Evolutionary conservation across 2,329 filamentous ascomycete species (phyloP).

Genomic region (Fusarium vanettenii): DNA sequence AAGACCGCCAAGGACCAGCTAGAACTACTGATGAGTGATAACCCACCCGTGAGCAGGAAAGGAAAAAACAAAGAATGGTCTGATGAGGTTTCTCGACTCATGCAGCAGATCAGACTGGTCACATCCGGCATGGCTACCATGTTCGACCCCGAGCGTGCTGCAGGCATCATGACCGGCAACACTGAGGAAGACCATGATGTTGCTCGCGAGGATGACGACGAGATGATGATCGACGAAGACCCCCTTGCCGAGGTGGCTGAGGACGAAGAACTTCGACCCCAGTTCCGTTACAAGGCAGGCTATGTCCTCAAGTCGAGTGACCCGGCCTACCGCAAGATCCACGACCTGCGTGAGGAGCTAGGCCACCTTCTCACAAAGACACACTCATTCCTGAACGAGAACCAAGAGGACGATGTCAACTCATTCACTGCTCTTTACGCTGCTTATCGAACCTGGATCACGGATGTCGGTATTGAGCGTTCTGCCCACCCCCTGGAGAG

Average conservation of each 20-base stretch:
- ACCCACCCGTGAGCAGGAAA: constrained; percentile 85
- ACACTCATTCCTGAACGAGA: constrained; percentile 82
- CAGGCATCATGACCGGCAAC: constrained; percentile 60
- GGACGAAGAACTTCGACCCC: constrained; percentile 84
- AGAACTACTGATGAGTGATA: constrained; percentile 81
- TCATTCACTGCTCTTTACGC: constrained; percentile 95
- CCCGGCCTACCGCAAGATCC: constrained; percentile 78
- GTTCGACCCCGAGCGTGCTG: constrained; percentile 83
- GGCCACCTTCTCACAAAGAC: constrained; percentile 85
- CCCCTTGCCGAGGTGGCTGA: constrained; percentile 74
- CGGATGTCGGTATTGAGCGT: constrained; percentile 95
- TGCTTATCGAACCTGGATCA: constrained; percentile 95
- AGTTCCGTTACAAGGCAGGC: constrained; percentile 89
- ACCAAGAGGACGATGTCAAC: constrained; percentile 94
- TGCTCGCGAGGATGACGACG: constrained; percentile 61
- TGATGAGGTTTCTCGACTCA: constrained; percentile 90
- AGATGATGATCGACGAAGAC: constrained; percentile 59
- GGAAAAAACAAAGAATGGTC: constrained; percentile 99
- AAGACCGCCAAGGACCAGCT: constrained; percentile 80
- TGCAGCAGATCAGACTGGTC: constrained; percentile 88
- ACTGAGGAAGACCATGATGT: constrained; percentile 64
- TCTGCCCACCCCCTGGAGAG: constrained; percentile 94
- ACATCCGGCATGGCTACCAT: constrained; percentile 90
- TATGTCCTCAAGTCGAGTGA: constrained; percentile 74
- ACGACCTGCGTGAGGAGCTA: constrained; percentile 82